A percentile compares a stretch with the other conserved stretches of the same genome.
Evolutionary conservation across 2,329 filamentous ascomycete species (phyloP).

Genomic region (Penicillium freii): DNA sequence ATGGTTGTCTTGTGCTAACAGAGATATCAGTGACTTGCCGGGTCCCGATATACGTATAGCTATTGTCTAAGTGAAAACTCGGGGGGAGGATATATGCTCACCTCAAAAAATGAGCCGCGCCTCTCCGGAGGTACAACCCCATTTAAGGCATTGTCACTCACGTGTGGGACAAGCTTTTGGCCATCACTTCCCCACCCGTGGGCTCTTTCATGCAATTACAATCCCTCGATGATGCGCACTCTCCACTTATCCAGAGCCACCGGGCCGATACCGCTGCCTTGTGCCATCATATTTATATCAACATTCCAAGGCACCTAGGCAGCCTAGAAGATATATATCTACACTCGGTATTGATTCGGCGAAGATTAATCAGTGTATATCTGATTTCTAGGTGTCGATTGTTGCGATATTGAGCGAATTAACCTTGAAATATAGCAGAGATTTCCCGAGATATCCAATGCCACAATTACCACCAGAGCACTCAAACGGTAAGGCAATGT

Average conservation of each 20-base stretch:
- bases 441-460: not conserved
- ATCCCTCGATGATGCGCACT: conserved; percentile 13
- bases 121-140: not conserved
- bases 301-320: not conserved
- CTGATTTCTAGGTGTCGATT: not conserved
- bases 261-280: conserved; percentile 20
- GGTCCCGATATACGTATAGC: not conserved
- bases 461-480: not conserved
- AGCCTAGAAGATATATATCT: not conserved
- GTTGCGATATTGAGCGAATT: not conserved
- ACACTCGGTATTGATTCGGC: not conserved
- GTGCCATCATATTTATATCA: conserved; percentile 6
- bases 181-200: conserved; percentile 13
- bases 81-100: not conserved
- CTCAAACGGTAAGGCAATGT: not conserved
- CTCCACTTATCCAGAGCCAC: conserved; percentile 15
- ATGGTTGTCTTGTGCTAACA: conserved; percentile 1
- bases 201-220: conserved; percentile 3
- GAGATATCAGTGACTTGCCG: not conserved
- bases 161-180: conserved; percentile 11
- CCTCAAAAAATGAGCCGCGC: not conserved
- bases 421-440: not conserved
- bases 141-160: not conserved
- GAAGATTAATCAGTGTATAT: not conserved
- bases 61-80: not conserved